Evolutionary conservation across 2,329 filamentous ascomycete species (phyloP), one percentile per base, ranked within the genome.

Genomic region (Diaporthe helianthi): DNA sequence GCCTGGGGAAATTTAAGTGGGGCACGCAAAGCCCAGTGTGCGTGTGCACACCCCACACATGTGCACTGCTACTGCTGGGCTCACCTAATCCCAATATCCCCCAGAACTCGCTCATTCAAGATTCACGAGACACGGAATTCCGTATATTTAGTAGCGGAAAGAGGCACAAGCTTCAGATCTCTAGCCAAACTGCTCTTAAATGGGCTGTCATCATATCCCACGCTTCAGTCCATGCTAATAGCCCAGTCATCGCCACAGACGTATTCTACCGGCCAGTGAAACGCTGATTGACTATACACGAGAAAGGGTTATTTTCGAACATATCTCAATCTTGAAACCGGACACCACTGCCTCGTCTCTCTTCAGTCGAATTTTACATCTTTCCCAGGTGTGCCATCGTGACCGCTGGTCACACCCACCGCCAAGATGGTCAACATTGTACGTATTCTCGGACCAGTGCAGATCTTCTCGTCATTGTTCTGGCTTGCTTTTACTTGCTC

Each of bases 341-440:
- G 8, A 15, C 17, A 60, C 8, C 24, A 6, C 12, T 6, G 12
- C 1, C n/a, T 36, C 1, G 9, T 47, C 12, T 47, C 12, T 33
- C 15, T 33, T 17, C 15, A 17, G 17, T 44, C 41, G 5, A 19
- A 29, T 9, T 12, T n/a, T 38, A 67, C 53, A 58, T n/a, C 10
- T 4, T 38, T 67, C 22, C 17, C 8, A 17, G n/a, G 26, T 15
- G 8, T 1, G 7, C 5, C 12, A 24, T 47, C 51, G 70, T 67
- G 63, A 65, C 64, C 58, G 60, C 31, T 46, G 63, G 70, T 65
- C 55, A 67, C 65, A 69, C 76, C 71, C 72, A 69, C 71, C 73
- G 73, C 68, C 81, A 87, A 83, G 77, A 99, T 99, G 96, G 96
- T 98, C 82, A 98, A 98, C 85, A 99, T 99, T 75, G 67, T 69